Evolutionary conservation across 331 rosid genomes (phyloP), one percentile per base, ranked within the genome.

Genomic region (Cydonia oblonga): DNA sequence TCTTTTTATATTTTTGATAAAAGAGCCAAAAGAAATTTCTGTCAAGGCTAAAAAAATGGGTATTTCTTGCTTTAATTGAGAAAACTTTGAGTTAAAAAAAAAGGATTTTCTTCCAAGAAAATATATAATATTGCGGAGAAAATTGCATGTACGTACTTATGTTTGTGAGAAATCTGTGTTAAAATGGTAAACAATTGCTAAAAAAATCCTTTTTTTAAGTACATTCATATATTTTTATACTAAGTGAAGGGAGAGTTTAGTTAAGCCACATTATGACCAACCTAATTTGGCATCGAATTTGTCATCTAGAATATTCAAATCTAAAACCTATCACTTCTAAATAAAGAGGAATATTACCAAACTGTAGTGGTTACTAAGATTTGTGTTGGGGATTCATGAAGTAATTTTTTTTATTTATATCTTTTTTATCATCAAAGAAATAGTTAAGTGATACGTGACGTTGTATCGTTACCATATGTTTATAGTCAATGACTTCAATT

Each of bases 271-370:
- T 0, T 2, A 35, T 35, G 0, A 11, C 1, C 2, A 38, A 11
- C 1, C 44, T 0, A 38, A 38, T 38, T 38, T 38, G 1, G 14
- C 44, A 38, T 38, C 44, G 5, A 38, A 38, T 38, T 38, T 14
- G 1, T 0, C 4, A 11, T 38, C 0, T 0, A 38, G 0, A 0
- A 38, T 0, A 38, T 38, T 38, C 44, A 0, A 38, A 38, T 38
- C 14, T 10, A 38, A 38, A 38, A 38, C 14, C 1, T 38, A 3
- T 38, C 44, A 38, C 1, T 38, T 38, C 5, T 38, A 38, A 10
- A 0, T 38, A 3, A 38, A 38, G 1, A 38, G 0, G 1, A 38
- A 38, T 38, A 10, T 1, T 0, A 38, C 0, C 44, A 38, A 38
- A 38, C 0, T 38, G 4, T 9, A 38, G 42, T 35, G 44, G 0